Conservation (phyloP, 768 basidiomycete genomes). For the Amanita inopinata region DNA sequence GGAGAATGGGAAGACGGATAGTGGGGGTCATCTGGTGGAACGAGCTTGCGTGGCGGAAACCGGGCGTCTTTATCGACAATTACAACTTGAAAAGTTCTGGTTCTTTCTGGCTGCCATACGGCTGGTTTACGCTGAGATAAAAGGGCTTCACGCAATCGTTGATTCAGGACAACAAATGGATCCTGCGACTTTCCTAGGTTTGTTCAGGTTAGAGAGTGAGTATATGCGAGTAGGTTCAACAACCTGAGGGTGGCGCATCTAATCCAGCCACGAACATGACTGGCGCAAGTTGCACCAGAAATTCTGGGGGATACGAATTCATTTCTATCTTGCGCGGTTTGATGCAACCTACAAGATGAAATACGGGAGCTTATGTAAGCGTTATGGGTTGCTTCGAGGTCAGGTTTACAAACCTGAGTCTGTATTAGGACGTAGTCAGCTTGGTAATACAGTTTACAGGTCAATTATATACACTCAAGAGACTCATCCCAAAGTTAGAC, state of each 20-base stretch:
- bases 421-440: too few relatives aligned
- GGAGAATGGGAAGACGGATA: constrained; percentile 70
- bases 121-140: constrained; percentile 50
- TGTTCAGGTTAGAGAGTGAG: constrained; percentile 15
- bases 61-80: constrained; percentile 77
- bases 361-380: too few relatives aligned
- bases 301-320: constrained; percentile 90
- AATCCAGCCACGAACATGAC: constrained; percentile 95
- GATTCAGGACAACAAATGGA: constrained; percentile 47
- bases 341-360: too few relatives aligned
- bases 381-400: too few relatives aligned
- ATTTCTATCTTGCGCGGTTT: constrained; percentile 30
- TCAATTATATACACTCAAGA: too few relatives aligned
- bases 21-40: constrained; percentile 47
- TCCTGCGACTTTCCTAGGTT: constrained; percentile 35
- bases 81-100: constrained; percentile 70
- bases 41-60: constrained; percentile 81
- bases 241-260: constrained; percentile 26
- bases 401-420: too few relatives aligned
- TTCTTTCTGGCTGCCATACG: constrained; percentile 66
- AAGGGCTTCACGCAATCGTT: constrained; percentile 62
- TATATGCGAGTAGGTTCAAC: constrained; percentile 10
- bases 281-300: constrained; percentile 81
- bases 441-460: too few relatives aligned
- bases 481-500: too few relatives aligned